A percentile compares a stretch with the other conserved stretches of the same genome.
Conservation (phyloP, 768 basidiomycete genomes). For the Cystofilobasidium macerans region DNA sequence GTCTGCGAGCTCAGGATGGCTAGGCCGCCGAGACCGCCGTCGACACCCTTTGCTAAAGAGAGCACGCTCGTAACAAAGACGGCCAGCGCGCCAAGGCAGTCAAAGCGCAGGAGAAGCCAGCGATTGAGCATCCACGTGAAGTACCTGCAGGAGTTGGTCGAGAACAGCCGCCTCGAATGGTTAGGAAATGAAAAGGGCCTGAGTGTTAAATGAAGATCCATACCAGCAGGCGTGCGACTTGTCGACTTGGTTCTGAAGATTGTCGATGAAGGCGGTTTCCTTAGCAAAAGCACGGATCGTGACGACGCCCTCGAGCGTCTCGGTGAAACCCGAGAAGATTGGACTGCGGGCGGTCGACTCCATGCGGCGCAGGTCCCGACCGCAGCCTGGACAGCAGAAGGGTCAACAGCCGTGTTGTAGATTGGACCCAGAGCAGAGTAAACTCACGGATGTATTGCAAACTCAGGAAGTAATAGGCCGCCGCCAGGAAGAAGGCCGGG, state of each 20-base stretch:
- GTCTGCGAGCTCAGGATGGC: slow-evolving; percentile 61
- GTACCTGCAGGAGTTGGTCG: slow-evolving; percentile 15
- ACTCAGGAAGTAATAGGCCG: slow-evolving; percentile 57
- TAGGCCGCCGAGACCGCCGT: slow-evolving; percentile 44
- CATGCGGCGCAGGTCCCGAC: slow-evolving; percentile 76
- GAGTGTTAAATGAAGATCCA: slow-evolving; percentile 43
- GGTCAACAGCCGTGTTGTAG: neutral
- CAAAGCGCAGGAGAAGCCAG: slow-evolving; percentile 75
- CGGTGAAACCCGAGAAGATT: slow-evolving; percentile 57
- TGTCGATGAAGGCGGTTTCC: slow-evolving; percentile 64
- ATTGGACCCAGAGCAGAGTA: too few species aligned
- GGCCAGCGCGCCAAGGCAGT: slow-evolving; percentile 59
- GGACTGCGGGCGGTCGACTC: slow-evolving; percentile 79
- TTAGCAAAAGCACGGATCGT: slow-evolving; percentile 84
- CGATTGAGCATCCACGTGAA: slow-evolving; percentile 81
- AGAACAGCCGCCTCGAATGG: too few species aligned
- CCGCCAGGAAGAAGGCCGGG: slow-evolving; percentile 63
- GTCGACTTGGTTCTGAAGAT: slow-evolving; percentile 52
- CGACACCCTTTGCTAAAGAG: slow-evolving; percentile 50
- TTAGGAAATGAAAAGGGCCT: neutral
- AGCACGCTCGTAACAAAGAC: slow-evolving; percentile 68
- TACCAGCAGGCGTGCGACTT: slow-evolving; percentile 51
- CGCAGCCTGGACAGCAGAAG: slow-evolving; percentile 43
- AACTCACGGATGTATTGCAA: slow-evolving; percentile 34
- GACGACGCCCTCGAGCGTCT: slow-evolving; percentile 72